Conservation (phyloP, 352 stramenopile genomes). For the Heterotrichella gracilis region DNA sequence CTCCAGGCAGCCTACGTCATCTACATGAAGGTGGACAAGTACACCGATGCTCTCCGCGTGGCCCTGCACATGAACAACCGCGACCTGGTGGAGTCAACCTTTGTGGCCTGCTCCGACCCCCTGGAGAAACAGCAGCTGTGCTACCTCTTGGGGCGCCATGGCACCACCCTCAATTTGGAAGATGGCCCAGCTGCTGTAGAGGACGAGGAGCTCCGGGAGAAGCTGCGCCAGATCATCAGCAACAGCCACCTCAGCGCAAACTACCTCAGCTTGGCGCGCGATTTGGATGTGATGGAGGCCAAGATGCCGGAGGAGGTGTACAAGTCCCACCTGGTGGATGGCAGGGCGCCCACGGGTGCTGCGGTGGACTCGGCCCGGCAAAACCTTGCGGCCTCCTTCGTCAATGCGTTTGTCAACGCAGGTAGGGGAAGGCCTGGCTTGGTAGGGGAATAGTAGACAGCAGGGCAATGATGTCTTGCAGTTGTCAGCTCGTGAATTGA, state of each 20-base stretch:
- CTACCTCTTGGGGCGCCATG: not conserved
- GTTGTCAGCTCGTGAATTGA: too few relatives aligned
- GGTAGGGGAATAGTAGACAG: too few relatives aligned
- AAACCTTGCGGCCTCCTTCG: slow-evolving; percentile 92
- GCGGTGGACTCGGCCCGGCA: slow-evolving; percentile 73
- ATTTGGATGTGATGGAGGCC: slow-evolving; percentile 77
- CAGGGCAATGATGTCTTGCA: too few relatives aligned
- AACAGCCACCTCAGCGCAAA: slow-evolving; percentile 78
- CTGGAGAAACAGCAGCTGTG: not conserved
- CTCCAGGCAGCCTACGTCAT: slow-evolving; percentile 60
- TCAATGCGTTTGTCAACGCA: slow-evolving; percentile 96
- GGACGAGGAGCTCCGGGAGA: slow-evolving; percentile 28
- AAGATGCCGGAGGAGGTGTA: slow-evolving; percentile 93
- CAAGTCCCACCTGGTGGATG: slow-evolving; percentile 92
- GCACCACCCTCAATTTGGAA: not conserved
- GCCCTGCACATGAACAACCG: slow-evolving; percentile 51
- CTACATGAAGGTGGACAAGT: slow-evolving; percentile 61
- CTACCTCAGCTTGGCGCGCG: slow-evolving; percentile 68
- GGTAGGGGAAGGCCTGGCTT: too few relatives aligned
- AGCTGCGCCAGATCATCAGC: slow-evolving; percentile 59
- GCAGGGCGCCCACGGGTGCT: slow-evolving; percentile 36
- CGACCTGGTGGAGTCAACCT: not conserved
- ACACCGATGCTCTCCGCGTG: slow-evolving; percentile 73
- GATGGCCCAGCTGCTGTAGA: slow-evolving; percentile 18
- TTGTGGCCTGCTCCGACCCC: not conserved